Evolutionary conservation across 2,329 filamentous ascomycete species (phyloP), one percentile per base, ranked within the genome.

Genomic region (Phialemoniopsis sp.): DNA sequence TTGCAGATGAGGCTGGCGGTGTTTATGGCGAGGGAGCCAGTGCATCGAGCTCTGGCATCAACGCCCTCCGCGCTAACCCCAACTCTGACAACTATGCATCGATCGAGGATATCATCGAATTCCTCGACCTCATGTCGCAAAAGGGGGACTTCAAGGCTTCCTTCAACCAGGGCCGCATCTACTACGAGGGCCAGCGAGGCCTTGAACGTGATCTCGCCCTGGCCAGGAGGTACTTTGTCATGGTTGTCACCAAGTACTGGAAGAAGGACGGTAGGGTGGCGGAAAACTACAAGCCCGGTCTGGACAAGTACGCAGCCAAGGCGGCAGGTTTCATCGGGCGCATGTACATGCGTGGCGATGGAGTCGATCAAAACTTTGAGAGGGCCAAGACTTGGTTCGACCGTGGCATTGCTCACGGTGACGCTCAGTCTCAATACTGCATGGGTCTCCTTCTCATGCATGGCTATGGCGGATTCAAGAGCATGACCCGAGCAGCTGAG

Each of bases 11-110:
- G 36, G 71, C 84, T 21, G 94, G 93, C 8, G 93, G 93, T 32
- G 85, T 95, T 7, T 98, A 96, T 58, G 94, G 93, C 34, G 89
- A 95, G 63, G 94, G 93, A 4, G 93, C 93, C 12, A 97, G 91
- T 57, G 87, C 85, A 30, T 84, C 85, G 17, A 96, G 89, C 56
- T 85, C 93, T 0, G 93, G 93, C 5, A 74, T 78, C 41, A 90
- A 95, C 56, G 89, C 89, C 4, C 77, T 84, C 53, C 82, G 82
- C 46, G 79, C 82, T 15, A 80, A 81, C 40, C 76, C 82, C 2
- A 83, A 85, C 47, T 87, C 88, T 3, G 87, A 93, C 55, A 80
- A 85, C 1, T 85, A 95, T 53, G 89, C 89, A 2, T 87, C 88
- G 13, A 79, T 96, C 42, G 89, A 95, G 52, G 91, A 98, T 60